Base-by-base conservation (phyloP, 2,329 filamentous ascomycete genomes). In the Claviceps sorghi region DNA sequence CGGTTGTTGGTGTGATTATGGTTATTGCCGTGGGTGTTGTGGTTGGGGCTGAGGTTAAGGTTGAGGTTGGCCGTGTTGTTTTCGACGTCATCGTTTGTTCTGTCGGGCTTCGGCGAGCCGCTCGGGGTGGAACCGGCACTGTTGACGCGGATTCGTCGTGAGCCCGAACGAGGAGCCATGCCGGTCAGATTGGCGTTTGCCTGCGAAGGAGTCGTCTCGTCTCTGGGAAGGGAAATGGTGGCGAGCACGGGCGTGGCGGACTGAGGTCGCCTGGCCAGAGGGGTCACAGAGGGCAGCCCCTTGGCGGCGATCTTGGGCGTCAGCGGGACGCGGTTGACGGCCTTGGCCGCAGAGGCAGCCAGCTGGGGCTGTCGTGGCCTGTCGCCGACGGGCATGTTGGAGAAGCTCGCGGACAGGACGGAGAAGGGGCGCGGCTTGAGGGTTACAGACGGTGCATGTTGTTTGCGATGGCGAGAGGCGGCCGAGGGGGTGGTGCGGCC, bases 91-190 rank as follows among this genome's bases (percentile, higher is more conserved):
- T 78, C 72, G 48, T 44, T 54, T 22, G 60, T 60, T 48, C 66
- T 65, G 13, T 77, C 73, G 1, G 64, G 62, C 48, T 67, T 77
- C 5, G 81, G 80, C 0, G 80, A 84, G 53, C 72, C 75, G 55
- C 67, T 78, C 3, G 86, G 83, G 1, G 88, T 88, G 34, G 77
- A 78, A 54, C 74, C 77, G 29, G 76, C 69, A 65, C 84, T 88
- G 64, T 87, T 82, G 53, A 82, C 78, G 58, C 88, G 82, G 59
- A 73, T 82, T 64, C 81, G 87, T 56, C 89, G 78, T 48, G 81
- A 74, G 9, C 84, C 84, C 9, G 88, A 88, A 58, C 89, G 80
- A 49, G 88, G 87, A 3, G 89, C 94, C 63, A 89, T 72, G 64
- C 87, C 89, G 64, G 66, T 67, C 45, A 88, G 68, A 59, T 79